These are phyloP conservation scores for Fraxinus velutina DNA, from an alignment of 305 asterid genomes.

Conservation along the genomic window DNA sequence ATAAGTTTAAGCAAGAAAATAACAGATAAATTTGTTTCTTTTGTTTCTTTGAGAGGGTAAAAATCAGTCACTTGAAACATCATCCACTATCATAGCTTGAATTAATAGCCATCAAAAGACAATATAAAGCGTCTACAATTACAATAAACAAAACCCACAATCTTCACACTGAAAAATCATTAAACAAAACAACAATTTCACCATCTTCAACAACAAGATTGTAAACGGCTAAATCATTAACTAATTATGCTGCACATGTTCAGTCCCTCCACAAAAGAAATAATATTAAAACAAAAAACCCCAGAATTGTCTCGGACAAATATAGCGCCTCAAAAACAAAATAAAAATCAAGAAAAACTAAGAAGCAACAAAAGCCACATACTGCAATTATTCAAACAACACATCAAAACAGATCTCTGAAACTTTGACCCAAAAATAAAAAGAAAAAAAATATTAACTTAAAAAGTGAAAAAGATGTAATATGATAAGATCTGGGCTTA, in stretches of 20 bases:
- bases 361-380: constrained; percentile 10
- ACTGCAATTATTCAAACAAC: constrained; percentile 28
- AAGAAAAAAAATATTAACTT: neutral
- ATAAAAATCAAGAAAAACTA: constrained; percentile 24
- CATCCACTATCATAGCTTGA: constrained; percentile 6
- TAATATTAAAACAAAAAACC: neutral
- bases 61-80: neutral
- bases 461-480: neutral
- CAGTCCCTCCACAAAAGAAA: constrained; percentile 1
- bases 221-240: constrained; percentile 6
- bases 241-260: constrained; percentile 12
- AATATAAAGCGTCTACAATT: neutral
- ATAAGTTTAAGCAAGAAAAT: neutral
- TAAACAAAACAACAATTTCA: neutral
- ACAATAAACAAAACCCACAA: neutral
- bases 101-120: constrained; percentile 8
- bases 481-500: constrained; percentile 48
- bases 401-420: constrained; percentile 47
- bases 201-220: neutral
- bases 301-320: constrained; percentile 8
- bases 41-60: neutral
- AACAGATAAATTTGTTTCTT: neutral
- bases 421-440: constrained; percentile 26
- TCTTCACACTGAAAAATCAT: neutral
- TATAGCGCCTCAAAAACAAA: constrained; percentile 21